Base-by-base conservation (phyloP, 2,329 filamentous ascomycete genomes). In the Colletotrichum costaricense region DNA sequence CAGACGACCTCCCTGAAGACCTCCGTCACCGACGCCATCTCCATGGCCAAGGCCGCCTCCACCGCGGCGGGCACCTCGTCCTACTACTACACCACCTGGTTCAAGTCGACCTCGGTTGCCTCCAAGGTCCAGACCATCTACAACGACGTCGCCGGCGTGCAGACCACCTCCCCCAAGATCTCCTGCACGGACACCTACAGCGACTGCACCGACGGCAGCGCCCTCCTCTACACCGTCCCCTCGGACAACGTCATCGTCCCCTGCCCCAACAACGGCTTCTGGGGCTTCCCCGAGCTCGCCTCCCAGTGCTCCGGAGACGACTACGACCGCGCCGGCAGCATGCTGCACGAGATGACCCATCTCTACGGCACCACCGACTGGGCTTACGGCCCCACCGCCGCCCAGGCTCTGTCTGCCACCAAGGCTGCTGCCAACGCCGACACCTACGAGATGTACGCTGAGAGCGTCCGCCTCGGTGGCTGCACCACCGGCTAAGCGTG, bases 221-320 rank as follows among this genome's bases (percentile, higher is more conserved):
- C 71, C 4, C 33, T 73, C 60, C 71, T 73, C 24, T 73, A 73
- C 67, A 73, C 71, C 28, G 71, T 73, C 35, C 67, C 71, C 60
- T 56, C 49, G 14, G 71, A 59, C 62, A 73, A 73, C 28, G 71
- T 73, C 28, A 73, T 73, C n/a, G 71, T 73, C 1, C 71, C 71
- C 24, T 73, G 71, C 71, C 55, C 71, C 46, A 71, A 71, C 71
- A 73, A 73, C 67, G 71, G 71, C 60, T 73, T 66, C 67, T 73
- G 71, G 71, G 71, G 14, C 28, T 73, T 73, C 56, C 67, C 71
- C 7, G 71, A 73, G 62, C 22, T 71, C n/a, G 71, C 71, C 0
- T 16, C 71, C 4, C 46, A 62, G 49, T 73, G 71, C 67, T 19
- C 67, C 2, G 67, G 71, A 6, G 71, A 73, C 56, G 71, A 73